These are phyloP conservation scores for Kodamaea alishanica DNA, from an alignment of 1,139 yeast genomes.

Conservation along the genomic window DNA sequence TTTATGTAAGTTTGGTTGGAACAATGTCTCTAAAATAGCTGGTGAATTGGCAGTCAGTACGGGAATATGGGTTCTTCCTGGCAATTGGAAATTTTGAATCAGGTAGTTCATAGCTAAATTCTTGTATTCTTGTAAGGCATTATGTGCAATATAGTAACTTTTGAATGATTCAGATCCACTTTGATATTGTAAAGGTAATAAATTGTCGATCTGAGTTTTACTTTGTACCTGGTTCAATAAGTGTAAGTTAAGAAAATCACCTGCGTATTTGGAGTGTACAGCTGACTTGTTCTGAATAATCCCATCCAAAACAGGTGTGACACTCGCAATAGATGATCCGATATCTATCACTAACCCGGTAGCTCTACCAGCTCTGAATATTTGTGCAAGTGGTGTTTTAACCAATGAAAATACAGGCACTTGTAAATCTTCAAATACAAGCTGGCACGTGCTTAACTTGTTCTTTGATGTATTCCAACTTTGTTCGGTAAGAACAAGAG, in stretches of 20 bases:
- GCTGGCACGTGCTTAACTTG: constrained; percentile 49
- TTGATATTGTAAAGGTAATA: constrained; percentile 26
- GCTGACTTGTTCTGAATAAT: constrained; percentile 59
- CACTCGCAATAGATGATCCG: constrained; percentile 57
- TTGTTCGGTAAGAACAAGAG: constrained; percentile 64
- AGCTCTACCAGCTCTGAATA: constrained; percentile 64
- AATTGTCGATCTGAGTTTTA: constrained; percentile 24
- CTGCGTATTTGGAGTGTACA: constrained; percentile 60
- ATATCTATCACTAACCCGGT: constrained; percentile 68
- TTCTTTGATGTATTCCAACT: constrained; percentile 57
- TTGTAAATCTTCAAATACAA: constrained; percentile 61
- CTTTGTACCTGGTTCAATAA: constrained; percentile 37
- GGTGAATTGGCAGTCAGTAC: constrained; percentile 29
- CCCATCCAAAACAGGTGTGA: constrained; percentile 73
- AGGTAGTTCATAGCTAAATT: constrained; percentile 17
- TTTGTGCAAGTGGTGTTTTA: constrained; percentile 67
- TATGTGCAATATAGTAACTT: constrained; percentile 41
- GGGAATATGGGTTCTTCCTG: constrained; percentile 39
- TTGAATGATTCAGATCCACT: constrained; percentile 43
- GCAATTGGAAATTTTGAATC: constrained; percentile 44
- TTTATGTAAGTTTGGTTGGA: constrained; percentile 46
- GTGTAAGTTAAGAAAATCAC: constrained; percentile 64
- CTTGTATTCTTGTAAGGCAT: constrained; percentile 49
- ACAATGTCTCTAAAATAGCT: constrained; percentile 47
- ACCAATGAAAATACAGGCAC: constrained; percentile 67